These are phyloP conservation scores for Parascedosporium putredinis DNA, from an alignment of 2,329 filamentous ascomycete genomes.

Conservation along the genomic window DNA sequence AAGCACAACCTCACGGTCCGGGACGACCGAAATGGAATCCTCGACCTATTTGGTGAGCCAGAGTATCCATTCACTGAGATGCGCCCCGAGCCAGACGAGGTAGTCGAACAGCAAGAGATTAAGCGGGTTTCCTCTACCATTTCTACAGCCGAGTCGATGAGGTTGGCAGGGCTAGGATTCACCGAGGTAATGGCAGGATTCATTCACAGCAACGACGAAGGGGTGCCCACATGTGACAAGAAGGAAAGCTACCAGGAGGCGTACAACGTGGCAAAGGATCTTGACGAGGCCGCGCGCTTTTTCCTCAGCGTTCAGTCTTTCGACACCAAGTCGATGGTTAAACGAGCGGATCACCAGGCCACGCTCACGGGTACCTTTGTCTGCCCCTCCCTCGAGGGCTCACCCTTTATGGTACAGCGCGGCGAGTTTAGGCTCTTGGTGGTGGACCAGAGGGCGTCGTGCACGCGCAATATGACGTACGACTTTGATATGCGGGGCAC, in stretches of 20 bases:
- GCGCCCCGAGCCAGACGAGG: conserved; percentile 12
- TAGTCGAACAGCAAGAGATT: conserved; percentile 27
- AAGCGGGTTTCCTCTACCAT: conserved; percentile 25
- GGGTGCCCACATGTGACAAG: conserved; percentile 30
- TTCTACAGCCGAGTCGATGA: conserved; percentile 28
- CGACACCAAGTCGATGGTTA: conserved; percentile 36
- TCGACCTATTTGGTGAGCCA: conserved; percentile 46
- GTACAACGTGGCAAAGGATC: conserved; percentile 39
- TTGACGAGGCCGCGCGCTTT: conserved; percentile 45
- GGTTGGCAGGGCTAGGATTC: conserved; percentile 45
- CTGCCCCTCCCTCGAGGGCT: conserved; percentile 41
- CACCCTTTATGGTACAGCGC: conserved; percentile 49
- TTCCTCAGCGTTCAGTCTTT: conserved; percentile 48
- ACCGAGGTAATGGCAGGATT: conserved; percentile 56
- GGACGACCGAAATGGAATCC: conserved; percentile 31
- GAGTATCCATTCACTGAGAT: conserved; percentile 19
- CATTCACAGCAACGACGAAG: conserved; percentile 38
- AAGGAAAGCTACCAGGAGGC: conserved; percentile 43
- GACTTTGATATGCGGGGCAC: conserved; percentile 49
- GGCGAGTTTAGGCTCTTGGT: conserved; percentile 49
- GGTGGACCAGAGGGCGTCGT: conserved; percentile 39
- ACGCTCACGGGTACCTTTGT: conserved; percentile 50
- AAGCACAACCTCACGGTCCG: conserved; percentile 32
- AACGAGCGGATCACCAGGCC: conserved; percentile 33
- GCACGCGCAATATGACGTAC: conserved; percentile 50